A percentile compares a stretch with the other conserved stretches of the same genome.
Evolutionary conservation across 1,139 yeast genomes (phyloP).

Genomic region (Lodderomyces metapsilosis): DNA sequence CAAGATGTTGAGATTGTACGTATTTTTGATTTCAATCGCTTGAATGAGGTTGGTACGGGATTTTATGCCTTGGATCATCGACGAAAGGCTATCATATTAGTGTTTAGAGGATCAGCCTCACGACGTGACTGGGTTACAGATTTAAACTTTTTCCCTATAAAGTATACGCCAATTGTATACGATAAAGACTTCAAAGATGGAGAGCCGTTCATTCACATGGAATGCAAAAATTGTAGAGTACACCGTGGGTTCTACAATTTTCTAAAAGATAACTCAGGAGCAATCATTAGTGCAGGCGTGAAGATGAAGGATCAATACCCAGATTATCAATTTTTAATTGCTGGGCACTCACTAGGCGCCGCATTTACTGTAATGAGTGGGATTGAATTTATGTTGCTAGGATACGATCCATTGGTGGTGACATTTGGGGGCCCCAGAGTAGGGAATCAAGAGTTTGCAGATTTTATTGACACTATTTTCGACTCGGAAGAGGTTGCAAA

Average conservation of each 20-base stretch:
- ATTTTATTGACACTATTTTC: constrained; percentile 53
- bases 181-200: constrained; percentile 13
- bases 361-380: constrained; percentile 64
- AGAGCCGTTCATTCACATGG: constrained; percentile 16
- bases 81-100: constrained; percentile 35
- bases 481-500: constrained; percentile 26
- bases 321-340: constrained; percentile 48
- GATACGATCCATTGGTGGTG: constrained; percentile 51
- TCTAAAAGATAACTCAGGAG: constrained; percentile 36
- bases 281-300: constrained; percentile 32
- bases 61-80: constrained; percentile 43
- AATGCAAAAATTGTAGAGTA: constrained; percentile 51
- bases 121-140: constrained; percentile 58
- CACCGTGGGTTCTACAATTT: constrained; percentile 60
- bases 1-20: constrained; percentile 29
- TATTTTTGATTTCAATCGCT: constrained; percentile 38
- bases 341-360: constrained; percentile 77
- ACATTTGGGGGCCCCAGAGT: constrained; percentile 63
- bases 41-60: constrained; percentile 54
- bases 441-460: constrained; percentile 51
- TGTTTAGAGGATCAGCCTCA: constrained; percentile 59
- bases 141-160: constrained; percentile 42
- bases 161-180: constrained; percentile 33
- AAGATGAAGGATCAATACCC: constrained; percentile 33
- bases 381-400: constrained; percentile 53